These are phyloP conservation scores for Termitomyces sp. DNA, from an alignment of 768 basidiomycete species.

Conservation along the genomic window DNA sequence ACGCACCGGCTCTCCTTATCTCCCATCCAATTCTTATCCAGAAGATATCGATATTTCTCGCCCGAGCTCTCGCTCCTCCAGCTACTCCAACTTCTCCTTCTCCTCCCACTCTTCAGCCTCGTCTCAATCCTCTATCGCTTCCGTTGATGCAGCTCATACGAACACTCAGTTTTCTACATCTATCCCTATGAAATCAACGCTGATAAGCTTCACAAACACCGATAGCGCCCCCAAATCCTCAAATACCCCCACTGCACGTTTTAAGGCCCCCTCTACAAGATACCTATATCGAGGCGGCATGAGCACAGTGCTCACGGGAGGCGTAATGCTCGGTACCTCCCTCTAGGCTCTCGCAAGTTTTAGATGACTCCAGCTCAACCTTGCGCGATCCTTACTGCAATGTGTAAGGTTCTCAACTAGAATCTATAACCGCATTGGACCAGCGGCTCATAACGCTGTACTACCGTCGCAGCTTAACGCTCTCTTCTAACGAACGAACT, in stretches of 20 bases:
- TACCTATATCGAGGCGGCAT: slow-evolving; percentile 38
- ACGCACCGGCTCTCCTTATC: slow-evolving; percentile 3
- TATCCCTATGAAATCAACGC: background rate
- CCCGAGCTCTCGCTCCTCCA: slow-evolving; percentile 35
- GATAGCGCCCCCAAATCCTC: slow-evolving; percentile 2
- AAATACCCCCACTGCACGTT: slow-evolving; percentile 13
- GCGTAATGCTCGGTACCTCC: slow-evolving; percentile 35
- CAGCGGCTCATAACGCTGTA: background rate
- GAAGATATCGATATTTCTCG: slow-evolving; percentile 24
- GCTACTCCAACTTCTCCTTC: slow-evolving; percentile 21
- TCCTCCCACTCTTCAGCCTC: slow-evolving; percentile 25
- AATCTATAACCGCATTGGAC: too few relatives aligned
- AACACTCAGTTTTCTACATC: slow-evolving; percentile 8
- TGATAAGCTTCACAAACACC: background rate
- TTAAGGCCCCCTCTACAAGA: slow-evolving; percentile 17
- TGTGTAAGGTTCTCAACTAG: background rate
- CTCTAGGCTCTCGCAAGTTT: background rate
- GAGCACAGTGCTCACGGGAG: slow-evolving; percentile 37
- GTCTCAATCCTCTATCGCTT: slow-evolving; percentile 21
- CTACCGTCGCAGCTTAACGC: background rate
- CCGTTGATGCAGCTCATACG: slow-evolving; percentile 1
- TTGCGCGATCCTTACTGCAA: background rate
- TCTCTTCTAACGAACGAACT: background rate
- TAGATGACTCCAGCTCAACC: background rate
- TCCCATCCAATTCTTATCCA: slow-evolving; percentile 7